Evolutionary conservation across 331 rosid genomes (phyloP).

Genomic region (Rhamnella rubrinervis): DNA sequence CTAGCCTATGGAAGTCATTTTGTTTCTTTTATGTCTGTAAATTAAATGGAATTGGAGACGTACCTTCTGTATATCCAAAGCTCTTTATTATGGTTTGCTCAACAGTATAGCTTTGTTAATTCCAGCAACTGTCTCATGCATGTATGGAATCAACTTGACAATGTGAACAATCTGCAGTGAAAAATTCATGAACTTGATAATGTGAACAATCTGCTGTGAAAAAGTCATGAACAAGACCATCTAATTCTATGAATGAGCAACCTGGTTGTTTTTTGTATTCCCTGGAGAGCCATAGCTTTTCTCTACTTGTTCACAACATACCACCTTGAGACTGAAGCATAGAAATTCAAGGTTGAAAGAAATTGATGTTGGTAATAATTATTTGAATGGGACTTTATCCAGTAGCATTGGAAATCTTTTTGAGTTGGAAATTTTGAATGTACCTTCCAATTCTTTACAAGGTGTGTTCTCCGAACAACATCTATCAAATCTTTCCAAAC

Average conservation of each 20-base stretch:
- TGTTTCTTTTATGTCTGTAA: too few species aligned
- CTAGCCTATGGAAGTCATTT: too few species aligned
- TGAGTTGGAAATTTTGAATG: neutral
- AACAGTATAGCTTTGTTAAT: conserved; percentile 6
- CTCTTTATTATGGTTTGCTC: too few species aligned
- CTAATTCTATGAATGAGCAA: conserved; percentile 28
- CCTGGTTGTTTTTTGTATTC: conserved; percentile 22
- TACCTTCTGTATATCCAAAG: too few species aligned
- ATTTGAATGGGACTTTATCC: neutral
- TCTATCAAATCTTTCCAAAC: neutral
- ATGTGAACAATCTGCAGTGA: conserved; percentile 14
- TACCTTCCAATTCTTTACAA: neutral
- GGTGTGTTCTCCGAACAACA: conserved; percentile 2
- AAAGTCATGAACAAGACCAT: conserved; percentile 23
- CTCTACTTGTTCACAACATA: conserved; percentile 19
- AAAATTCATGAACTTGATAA: conserved; percentile 11
- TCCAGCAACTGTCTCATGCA: conserved; percentile 1
- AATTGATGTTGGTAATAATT: accelerated
- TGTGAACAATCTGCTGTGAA: conserved; percentile 4
- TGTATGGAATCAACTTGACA: conserved; percentile 1
- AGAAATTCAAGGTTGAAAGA: neutral
- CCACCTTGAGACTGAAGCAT: conserved; percentile 26
- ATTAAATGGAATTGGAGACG: too few species aligned
- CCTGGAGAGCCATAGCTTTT: conserved; percentile 3
- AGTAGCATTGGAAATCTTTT: neutral